These are phyloP conservation scores for Colletotrichum sp. DNA, from an alignment of 2,329 filamentous ascomycete species.

Conservation along the genomic window DNA sequence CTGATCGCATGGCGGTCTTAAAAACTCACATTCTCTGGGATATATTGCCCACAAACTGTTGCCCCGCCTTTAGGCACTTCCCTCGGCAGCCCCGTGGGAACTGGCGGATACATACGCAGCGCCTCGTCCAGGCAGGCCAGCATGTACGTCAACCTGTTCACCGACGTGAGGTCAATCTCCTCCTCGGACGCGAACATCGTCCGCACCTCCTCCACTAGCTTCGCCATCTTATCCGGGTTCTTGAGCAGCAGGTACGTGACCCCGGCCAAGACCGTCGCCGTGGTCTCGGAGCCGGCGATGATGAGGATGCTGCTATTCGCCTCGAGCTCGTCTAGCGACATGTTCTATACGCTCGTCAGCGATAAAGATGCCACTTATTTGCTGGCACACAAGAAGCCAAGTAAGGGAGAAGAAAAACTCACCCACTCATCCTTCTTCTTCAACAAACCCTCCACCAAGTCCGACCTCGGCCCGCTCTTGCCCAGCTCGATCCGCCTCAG, in stretches of 20 bases:
- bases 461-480: background rate
- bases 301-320: constrained; percentile 24
- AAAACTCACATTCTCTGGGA: constrained; percentile 35
- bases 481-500: constrained; percentile 17
- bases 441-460: constrained; percentile 23
- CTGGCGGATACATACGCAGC: constrained; percentile 43
- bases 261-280: constrained; percentile 33
- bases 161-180: constrained; percentile 39
- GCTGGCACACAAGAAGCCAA: too few species aligned
- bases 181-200: constrained; percentile 33
- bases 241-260: constrained; percentile 30
- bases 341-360: background rate
- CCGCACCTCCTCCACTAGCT: constrained; percentile 42
- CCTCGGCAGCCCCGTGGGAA: constrained; percentile 28
- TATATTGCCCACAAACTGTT: constrained; percentile 30
- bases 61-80: constrained; percentile 35
- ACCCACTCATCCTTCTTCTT: constrained; percentile 16
- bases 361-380: background rate
- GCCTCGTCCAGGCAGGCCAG: constrained; percentile 45
- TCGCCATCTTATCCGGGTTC: constrained; percentile 33
- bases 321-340: constrained; percentile 14
- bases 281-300: constrained; percentile 38
- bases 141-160: constrained; percentile 39
- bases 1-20: background rate
- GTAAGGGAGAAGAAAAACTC: too few species aligned